Evolutionary conservation across 495 filamentous ascomycete genomes (phyloP), one percentile per base, ranked within the genome.

Genomic region (Aspergillus sparsus): DNA sequence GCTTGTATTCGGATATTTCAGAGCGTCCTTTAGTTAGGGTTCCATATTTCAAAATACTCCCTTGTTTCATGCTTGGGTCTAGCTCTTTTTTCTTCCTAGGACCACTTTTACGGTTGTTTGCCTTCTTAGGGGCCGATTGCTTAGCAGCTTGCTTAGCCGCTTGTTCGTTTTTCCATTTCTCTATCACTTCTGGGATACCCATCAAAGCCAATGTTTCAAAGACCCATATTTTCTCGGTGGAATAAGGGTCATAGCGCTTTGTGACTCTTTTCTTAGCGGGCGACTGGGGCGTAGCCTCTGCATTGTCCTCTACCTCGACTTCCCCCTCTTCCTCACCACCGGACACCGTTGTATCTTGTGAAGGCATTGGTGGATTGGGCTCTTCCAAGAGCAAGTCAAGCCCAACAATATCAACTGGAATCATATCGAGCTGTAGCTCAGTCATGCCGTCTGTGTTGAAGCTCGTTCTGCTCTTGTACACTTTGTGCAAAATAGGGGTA

Each of bases 381-480:
- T 84, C 82, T 63, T 93, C 90, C 0, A 78, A 76, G 39, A 81
- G 78, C 7, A 96, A 77, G 66, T 97, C 86, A 49, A 97, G 74
- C 4, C 83, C 82, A 27, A 97, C 89, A 36, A 98, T 79, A 34
- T 90, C 83, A 2, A 82, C 79, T 0, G 94, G 95, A 21, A 87
- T 75, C 63, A 88, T 95, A 8, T 88, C 85, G 47, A 97, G 66
- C 13, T 93, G 87, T 6, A 96, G 63, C 62, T 98, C 93, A 3
- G 84, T 81, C 2, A 84, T 80, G 9, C 82, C 85, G 65, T 94
- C 95, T 0, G 88, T 93, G 47, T 81, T 86, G 58, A 82, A 81
- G 70, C 92, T 92, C 37, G 76, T 74, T 34, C 94, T 76, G 53
- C 76, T 82, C 27, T 81, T 87, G 60, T 87, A 85, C 3, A 97